Percentiles rank a stretch among this genome's conserved stretches.
Evolutionary conservation across 805 yeast species (phyloP).

Genomic region (Barnettozyma populi): DNA sequence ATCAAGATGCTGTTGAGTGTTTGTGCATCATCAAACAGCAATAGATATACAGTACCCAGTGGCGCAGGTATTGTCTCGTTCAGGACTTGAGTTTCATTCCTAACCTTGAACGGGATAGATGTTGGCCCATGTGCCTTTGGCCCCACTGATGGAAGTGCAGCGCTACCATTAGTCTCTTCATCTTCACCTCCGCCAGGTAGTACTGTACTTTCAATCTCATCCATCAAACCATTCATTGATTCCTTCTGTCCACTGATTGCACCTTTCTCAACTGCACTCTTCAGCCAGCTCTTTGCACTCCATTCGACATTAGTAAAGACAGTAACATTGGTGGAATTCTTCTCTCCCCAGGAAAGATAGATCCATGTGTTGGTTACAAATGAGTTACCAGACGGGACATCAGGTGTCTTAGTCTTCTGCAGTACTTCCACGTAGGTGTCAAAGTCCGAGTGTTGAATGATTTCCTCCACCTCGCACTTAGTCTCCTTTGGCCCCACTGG

Average conservation of each 20-base stretch:
- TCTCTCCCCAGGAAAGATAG: slow-evolving; percentile 57
- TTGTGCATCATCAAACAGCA: slow-evolving; percentile 56
- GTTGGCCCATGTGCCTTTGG: slow-evolving; percentile 43
- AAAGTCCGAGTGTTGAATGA: slow-evolving; percentile 46
- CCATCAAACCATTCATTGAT: slow-evolving; percentile 42
- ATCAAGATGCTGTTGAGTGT: slow-evolving; percentile 41
- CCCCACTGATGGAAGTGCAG: slow-evolving; percentile 28
- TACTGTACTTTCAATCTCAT: slow-evolving; percentile 25
- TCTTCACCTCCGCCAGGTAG: slow-evolving; percentile 10
- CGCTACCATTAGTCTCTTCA: neutral
- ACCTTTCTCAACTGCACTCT: slow-evolving; percentile 69
- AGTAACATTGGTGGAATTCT: slow-evolving; percentile 46
- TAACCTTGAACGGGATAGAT: slow-evolving; percentile 32
- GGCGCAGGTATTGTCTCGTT: slow-evolving; percentile 56
- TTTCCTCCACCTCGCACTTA: slow-evolving; percentile 56
- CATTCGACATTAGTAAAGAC: slow-evolving; percentile 58
- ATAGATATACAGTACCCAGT: slow-evolving; percentile 51
- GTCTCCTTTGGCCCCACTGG: slow-evolving; percentile 79
- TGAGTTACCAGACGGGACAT: slow-evolving; percentile 74
- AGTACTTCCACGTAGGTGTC: slow-evolving; percentile 42
- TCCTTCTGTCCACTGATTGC: slow-evolving; percentile 68
- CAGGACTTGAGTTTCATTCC: slow-evolving; percentile 45
- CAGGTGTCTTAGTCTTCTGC: slow-evolving; percentile 65
- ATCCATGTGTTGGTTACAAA: slow-evolving; percentile 57
- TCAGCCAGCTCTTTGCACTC: slow-evolving; percentile 76